Conservation (phyloP, 2,329 filamentous ascomycete species). For the Aspergillus aculeatus region DNA sequence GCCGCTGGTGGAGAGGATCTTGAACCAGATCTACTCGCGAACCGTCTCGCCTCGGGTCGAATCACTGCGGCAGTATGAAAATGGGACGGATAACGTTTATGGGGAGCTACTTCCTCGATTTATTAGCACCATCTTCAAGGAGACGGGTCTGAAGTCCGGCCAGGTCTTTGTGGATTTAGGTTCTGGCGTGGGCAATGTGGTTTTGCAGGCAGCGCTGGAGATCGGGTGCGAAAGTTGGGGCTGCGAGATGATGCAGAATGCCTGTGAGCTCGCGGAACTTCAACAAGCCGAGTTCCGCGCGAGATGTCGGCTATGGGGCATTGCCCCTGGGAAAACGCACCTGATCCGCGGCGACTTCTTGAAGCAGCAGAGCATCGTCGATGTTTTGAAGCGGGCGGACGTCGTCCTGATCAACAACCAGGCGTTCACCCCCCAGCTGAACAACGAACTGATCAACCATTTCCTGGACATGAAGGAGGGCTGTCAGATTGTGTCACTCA, state of each 20-base stretch:
- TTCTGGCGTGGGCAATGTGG: constrained; percentile 94
- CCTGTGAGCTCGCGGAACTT: constrained; percentile 74
- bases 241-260: constrained; percentile 93
- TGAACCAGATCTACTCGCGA: constrained; percentile 85
- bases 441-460: constrained; percentile 79
- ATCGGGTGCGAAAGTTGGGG: constrained; percentile 94
- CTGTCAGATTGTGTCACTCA: constrained; percentile 85
- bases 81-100: constrained; percentile 90
- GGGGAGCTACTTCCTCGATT: constrained; percentile 88
- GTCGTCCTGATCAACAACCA: constrained; percentile 99
- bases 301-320: constrained; percentile 86
- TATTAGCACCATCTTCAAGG: constrained; percentile 75
- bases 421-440: constrained; percentile 84
- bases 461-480: constrained; percentile 92
- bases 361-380: constrained; percentile 66
- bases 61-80: constrained; percentile 77
- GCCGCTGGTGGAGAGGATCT: constrained; percentile 73
- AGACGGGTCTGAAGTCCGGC: constrained; percentile 73
- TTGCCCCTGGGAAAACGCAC: constrained; percentile 74
- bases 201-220: constrained; percentile 88
- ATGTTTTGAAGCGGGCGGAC: constrained; percentile 77
- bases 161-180: constrained; percentile 93
- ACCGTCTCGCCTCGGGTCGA: constrained; percentile 89
- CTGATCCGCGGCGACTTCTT: constrained; percentile 84
- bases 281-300: constrained; percentile 81